Conservation (phyloP, 805 yeast species). For the Deakozyma indianensis region DNA sequence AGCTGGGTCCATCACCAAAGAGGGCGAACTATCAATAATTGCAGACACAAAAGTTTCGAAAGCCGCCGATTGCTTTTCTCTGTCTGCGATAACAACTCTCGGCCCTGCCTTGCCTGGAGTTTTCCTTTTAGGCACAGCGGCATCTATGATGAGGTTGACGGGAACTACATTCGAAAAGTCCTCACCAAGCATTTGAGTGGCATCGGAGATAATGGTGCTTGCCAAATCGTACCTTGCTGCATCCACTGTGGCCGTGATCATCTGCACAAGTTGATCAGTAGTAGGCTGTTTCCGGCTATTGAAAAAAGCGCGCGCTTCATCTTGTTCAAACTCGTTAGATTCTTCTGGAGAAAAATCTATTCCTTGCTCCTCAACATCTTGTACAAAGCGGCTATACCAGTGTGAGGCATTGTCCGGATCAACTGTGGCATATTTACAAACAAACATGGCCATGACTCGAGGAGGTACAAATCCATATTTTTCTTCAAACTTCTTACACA, state of each 20-base stretch:
- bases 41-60: not conserved
- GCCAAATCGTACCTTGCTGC: not conserved
- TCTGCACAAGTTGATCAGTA: not conserved
- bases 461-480: constrained; percentile 3
- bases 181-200: not conserved
- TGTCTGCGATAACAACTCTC: not conserved
- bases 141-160: not conserved
- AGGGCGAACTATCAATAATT: not conserved
- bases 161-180: not conserved
- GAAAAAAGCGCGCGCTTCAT: not conserved
- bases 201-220: not conserved
- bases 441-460: constrained; percentile 3
- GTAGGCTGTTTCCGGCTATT: not conserved
- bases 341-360: not conserved
- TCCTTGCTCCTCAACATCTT: not conserved
- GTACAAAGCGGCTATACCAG: not conserved
- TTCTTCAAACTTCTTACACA: constrained; percentile 5
- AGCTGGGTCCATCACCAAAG: not conserved
- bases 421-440: not conserved
- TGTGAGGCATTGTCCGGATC: not conserved
- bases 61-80: not conserved
- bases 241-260: not conserved
- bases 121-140: not conserved
- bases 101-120: not conserved
- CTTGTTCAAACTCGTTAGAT: not conserved